Conservation (phyloP, 2,329 filamentous ascomycete species). For the Colletotrichum chlorophyti region DNA sequence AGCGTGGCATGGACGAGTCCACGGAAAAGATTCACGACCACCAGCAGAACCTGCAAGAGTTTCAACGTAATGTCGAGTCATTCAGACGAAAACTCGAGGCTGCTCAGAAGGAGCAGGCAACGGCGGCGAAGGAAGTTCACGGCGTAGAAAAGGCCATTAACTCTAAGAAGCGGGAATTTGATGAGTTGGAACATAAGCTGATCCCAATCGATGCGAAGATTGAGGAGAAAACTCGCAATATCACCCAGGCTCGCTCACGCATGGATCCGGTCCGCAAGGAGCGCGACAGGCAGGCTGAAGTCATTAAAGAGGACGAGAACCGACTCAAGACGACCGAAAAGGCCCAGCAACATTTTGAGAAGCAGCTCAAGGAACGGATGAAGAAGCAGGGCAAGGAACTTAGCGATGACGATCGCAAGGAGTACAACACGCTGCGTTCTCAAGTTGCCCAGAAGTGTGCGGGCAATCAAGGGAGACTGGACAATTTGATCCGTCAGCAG, state of each 20-base stretch:
- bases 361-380: slow-evolving; percentile 83
- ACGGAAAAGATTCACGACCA: slow-evolving; percentile 90
- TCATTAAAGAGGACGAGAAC: slow-evolving; percentile 78
- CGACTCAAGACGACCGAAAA: slow-evolving; percentile 87
- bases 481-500: slow-evolving; percentile 85
- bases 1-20: slow-evolving; percentile 91
- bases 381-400: slow-evolving; percentile 88
- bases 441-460: slow-evolving; percentile 86
- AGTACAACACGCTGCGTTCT: slow-evolving; percentile 84
- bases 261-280: slow-evolving; percentile 78
- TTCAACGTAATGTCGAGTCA: slow-evolving; percentile 84
- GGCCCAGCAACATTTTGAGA: slow-evolving; percentile 86
- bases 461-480: slow-evolving; percentile 80
- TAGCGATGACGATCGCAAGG: slow-evolving; percentile 83
- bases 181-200: slow-evolving; percentile 83
- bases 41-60: slow-evolving; percentile 93
- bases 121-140: slow-evolving; percentile 76
- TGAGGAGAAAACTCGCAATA: slow-evolving; percentile 74
- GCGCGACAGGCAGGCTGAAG: slow-evolving; percentile 71
- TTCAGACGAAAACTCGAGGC: slow-evolving; percentile 82
- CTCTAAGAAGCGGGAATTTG: slow-evolving; percentile 83
- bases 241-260: slow-evolving; percentile 71
- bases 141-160: slow-evolving; percentile 88
- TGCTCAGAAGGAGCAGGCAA: slow-evolving; percentile 82
- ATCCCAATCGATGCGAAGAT: slow-evolving; percentile 95